Evolutionary conservation across 805 yeast species (phyloP).

Genomic region (Yarrowia yakushimensis): DNA sequence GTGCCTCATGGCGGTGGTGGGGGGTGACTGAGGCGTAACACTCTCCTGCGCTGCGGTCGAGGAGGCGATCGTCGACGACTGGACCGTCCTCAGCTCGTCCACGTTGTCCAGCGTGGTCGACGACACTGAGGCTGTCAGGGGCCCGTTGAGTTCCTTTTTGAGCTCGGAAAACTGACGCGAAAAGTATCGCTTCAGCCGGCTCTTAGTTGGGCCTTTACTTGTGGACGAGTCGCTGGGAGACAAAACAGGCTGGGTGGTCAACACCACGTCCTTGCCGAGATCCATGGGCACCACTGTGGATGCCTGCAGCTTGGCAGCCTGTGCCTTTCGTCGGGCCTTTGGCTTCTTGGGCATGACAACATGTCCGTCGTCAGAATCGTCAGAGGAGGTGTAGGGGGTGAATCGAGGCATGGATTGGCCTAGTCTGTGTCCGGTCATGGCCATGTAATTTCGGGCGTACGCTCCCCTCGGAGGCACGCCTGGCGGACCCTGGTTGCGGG

Average conservation of each 20-base stretch:
- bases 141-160: slow-evolving; percentile 8
- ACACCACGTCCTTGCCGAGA: background rate
- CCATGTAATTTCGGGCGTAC: background rate
- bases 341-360: background rate
- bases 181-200: slow-evolving; percentile 10
- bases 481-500: slow-evolving; percentile 1
- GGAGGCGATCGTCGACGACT: background rate
- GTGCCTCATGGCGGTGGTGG: background rate
- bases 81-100: slow-evolving; percentile 5
- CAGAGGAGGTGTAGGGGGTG: slow-evolving; percentile 22
- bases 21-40: background rate
- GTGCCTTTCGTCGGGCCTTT: background rate
- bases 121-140: slow-evolving; percentile 10
- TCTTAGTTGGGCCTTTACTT: background rate
- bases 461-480: background rate
- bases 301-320: background rate
- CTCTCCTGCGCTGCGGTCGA: background rate
- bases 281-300: background rate
- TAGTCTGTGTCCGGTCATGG: background rate
- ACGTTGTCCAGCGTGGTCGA: slow-evolving; percentile 20
- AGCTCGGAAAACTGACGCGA: slow-evolving; percentile 12
- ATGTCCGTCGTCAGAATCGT: background rate
- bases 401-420: slow-evolving; percentile 6
- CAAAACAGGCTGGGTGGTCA: background rate
- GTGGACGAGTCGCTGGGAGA: background rate